These are phyloP conservation scores for Sodiomyces alkalinus DNA, from an alignment of 2,329 filamentous ascomycete genomes.

Conservation along the genomic window DNA sequence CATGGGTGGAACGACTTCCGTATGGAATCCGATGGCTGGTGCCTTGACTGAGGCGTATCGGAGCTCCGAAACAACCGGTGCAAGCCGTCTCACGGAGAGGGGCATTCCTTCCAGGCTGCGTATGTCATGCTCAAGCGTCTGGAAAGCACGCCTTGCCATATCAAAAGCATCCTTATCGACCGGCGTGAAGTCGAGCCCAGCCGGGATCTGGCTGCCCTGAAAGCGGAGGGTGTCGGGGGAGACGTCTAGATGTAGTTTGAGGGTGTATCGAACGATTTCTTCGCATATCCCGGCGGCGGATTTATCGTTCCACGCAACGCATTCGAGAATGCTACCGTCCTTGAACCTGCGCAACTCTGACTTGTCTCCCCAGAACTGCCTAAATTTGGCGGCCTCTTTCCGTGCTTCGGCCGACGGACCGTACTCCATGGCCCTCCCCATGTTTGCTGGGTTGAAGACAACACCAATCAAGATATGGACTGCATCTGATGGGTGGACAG, in stretches of 20 bases:
- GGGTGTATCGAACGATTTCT: constrained; percentile 62
- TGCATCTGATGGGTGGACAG: constrained; percentile 8
- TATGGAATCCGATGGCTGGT: constrained; percentile 31
- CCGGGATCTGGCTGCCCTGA: constrained; percentile 34
- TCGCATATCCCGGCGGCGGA: constrained; percentile 52
- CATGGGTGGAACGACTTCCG: constrained; percentile 38
- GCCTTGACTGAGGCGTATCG: constrained; percentile 53
- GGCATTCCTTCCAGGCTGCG: constrained; percentile 70
- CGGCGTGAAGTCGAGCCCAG: constrained; percentile 28
- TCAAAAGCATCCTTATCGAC: constrained; percentile 48
- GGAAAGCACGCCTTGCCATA: constrained; percentile 53
- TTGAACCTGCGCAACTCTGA: constrained; percentile 88
- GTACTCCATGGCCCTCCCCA: constrained; percentile 66
- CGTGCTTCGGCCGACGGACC: constrained; percentile 79
- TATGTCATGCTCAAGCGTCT: constrained; percentile 59
- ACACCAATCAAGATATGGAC: constrained; percentile 47
- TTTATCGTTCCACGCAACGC: constrained; percentile 65
- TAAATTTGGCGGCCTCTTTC: constrained; percentile 65
- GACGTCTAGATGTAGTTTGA: constrained; percentile 53
- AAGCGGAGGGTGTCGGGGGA: constrained; percentile 36
- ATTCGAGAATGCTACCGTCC: constrained; percentile 87
- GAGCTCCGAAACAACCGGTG: constrained; percentile 54
- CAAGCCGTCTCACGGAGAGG: constrained; percentile 69
- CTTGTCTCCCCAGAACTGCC: constrained; percentile 89
- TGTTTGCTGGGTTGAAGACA: constrained; percentile 56